Conservation (phyloP, 495 filamentous ascomycete genomes). For the Lindgomyces ingoldianus region DNA sequence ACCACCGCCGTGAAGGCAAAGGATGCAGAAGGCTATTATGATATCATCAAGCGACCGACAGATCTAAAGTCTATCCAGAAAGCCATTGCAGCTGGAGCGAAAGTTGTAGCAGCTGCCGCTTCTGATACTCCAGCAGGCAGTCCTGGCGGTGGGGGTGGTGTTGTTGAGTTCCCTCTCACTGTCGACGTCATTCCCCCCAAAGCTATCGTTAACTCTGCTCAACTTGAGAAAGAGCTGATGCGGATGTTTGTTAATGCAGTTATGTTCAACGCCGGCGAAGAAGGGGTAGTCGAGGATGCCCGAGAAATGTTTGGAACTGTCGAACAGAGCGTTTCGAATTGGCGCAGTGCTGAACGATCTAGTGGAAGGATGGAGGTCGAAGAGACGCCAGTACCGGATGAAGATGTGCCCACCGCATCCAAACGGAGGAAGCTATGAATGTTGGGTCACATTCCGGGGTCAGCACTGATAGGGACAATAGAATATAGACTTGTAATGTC, state of each 20-base stretch:
- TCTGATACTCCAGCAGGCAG: constrained; percentile 48
- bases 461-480: neutral
- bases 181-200: constrained; percentile 80
- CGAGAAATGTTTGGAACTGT: constrained; percentile 81
- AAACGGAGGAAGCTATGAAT: constrained; percentile 42
- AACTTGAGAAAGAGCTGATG: constrained; percentile 93
- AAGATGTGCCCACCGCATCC: constrained; percentile 29
- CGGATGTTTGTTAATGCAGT: constrained; percentile 97
- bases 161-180: constrained; percentile 65
- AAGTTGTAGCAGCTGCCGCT: constrained; percentile 60
- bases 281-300: constrained; percentile 78
- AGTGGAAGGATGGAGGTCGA: constrained; percentile 37
- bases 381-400: constrained; percentile 39
- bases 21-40: constrained; percentile 84
- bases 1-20: constrained; percentile 77
- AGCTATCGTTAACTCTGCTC: constrained; percentile 89
- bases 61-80: constrained; percentile 84
- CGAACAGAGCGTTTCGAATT: constrained; percentile 60
- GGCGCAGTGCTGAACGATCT: constrained; percentile 59
- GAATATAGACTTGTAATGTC: neutral
- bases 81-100: constrained; percentile 74
- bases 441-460: neutral
- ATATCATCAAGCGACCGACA: constrained; percentile 81
- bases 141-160: constrained; percentile 51
- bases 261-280: constrained; percentile 93